phyloP scores from a whole-genome alignment of 495 filamentous ascomycete species.

The Parachaetomium inaequale region DNA sequence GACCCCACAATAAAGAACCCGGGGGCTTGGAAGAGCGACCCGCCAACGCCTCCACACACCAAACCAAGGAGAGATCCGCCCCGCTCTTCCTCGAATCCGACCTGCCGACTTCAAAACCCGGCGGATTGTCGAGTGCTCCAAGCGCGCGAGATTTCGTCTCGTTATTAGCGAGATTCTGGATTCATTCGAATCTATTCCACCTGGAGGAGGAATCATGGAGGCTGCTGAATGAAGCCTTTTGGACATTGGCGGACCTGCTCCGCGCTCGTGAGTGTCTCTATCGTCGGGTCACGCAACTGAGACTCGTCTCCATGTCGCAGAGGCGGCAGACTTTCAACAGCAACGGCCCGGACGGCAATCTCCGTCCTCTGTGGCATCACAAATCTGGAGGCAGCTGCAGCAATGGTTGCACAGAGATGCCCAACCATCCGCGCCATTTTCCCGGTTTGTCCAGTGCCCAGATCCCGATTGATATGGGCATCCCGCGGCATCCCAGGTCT shows the following conservation, averaged over 20 bases:
- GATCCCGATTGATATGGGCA: constrained; percentile 3
- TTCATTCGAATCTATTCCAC: too few relatives aligned
- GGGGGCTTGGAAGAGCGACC: constrained; percentile 6
- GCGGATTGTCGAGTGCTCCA: too few relatives aligned
- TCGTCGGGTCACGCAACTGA: too few relatives aligned
- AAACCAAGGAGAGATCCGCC: not conserved
- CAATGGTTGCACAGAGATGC: constrained; percentile 6
- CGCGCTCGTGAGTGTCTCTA: too few relatives aligned
- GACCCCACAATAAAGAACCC: not conserved
- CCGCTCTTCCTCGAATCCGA: not conserved
- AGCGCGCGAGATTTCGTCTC: too few relatives aligned
- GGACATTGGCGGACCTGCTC: too few relatives aligned
- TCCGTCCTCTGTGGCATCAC: constrained; percentile 23
- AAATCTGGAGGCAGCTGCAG: not conserved
- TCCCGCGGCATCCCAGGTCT: constrained; percentile 8
- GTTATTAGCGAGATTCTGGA: too few relatives aligned
- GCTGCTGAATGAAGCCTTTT: too few relatives aligned
- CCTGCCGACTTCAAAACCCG: not conserved
- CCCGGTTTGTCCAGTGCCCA: not conserved
- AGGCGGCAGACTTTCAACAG: not conserved
- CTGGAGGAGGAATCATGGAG: too few relatives aligned
- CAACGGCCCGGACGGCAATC: constrained; percentile 24
- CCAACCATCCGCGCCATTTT: not conserved
- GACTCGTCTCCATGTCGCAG: not conserved
- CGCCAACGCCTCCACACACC: too few relatives aligned